Evolutionary conservation across 306 rosid species (phyloP), one percentile per base, ranked within the genome.

Genomic region (Ochetophila trinervis): DNA sequence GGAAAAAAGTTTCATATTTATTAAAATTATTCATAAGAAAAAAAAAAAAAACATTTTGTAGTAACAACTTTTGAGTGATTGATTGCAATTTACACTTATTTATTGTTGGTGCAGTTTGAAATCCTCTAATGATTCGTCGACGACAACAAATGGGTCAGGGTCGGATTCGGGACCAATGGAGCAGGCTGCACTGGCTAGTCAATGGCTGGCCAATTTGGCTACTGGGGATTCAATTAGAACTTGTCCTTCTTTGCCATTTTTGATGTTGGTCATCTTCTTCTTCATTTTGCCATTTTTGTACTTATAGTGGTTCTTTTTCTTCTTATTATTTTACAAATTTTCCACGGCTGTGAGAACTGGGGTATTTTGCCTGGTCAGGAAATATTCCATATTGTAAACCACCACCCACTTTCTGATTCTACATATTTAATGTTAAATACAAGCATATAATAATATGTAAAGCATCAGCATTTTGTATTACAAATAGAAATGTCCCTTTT

Each of bases 181-280:
- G 53, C 77, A 80, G 54, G 71, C 85, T 1, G 81, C 69, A 60
- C 8, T 83, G 18, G 83, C 86, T 23, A 49, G 77, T 63, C 68
- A 91, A 51, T 83, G 88, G 83, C 71, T 87, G 2, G 96, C 96
- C 1, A 62, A 85, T 54, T 68, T 89, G 89, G 96, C 96, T 17
- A 78, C 85, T 0, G 94, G 82, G 24, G 82, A 47, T 32, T 68
- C 89, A 3, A 37, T 64, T 0, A 78, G 65, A 60, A 56, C 57
- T 9, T 22, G 14, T 9, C 58, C 62, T 57, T 64, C 24, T 30
- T 53, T 53, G 13, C 27, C 54, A 69, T 65, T 76, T 50, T 59
- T 86, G 57, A 61, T 67, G 73, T 67, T 76, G 72, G 74, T 24
- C 17, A 40, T 73, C 44, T 51, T 66, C 23, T 45, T 66, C 23